Conservation (phyloP, 2,329 filamentous ascomycete genomes). For the Ilyonectria mors-panacis region DNA sequence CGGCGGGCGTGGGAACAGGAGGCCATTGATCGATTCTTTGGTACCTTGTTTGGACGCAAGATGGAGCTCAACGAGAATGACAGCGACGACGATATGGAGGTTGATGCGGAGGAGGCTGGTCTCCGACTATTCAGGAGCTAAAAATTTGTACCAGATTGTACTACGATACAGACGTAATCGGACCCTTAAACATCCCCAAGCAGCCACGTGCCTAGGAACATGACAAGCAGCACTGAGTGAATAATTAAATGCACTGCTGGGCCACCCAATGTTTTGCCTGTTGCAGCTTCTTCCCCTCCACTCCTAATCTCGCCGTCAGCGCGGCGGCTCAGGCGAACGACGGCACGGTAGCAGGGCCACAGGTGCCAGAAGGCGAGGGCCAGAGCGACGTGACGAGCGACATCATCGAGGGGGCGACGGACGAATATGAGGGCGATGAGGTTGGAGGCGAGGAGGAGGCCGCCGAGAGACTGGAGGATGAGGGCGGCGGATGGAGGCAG, state of each 20-base stretch:
- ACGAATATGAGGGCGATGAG: conserved; percentile 59
- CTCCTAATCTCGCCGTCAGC: conserved; percentile 32
- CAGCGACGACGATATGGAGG: conserved; percentile 65
- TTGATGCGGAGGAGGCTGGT: conserved; percentile 68
- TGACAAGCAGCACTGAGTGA: conserved; percentile 56
- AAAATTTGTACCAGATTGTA: conserved; percentile 33
- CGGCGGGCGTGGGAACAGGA: conserved; percentile 83
- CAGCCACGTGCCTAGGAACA: conserved; percentile 50
- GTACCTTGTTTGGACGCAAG: conserved; percentile 80
- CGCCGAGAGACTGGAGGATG: conserved; percentile 64
- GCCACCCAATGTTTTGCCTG: conserved; percentile 58
- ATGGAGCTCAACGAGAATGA: conserved; percentile 75
- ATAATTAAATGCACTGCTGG: conserved; percentile 62
- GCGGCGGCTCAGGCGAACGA: conserved; percentile 49
- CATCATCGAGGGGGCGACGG: conserved; percentile 50
- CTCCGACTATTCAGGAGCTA: conserved; percentile 67
- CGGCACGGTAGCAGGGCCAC: conserved; percentile 63
- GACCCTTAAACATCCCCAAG: conserved; percentile 32
- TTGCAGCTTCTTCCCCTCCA: conserved; percentile 14
- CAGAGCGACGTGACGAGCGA: conserved; percentile 53
- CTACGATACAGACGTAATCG: conserved; percentile 22
- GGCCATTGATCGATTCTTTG: conserved; percentile 84
- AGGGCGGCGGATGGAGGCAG: conserved; percentile 58
- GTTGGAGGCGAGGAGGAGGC: conserved; percentile 61
- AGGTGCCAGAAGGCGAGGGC: conserved; percentile 65